Evolutionary conservation across 2,329 filamentous ascomycete genomes (phyloP).

Genomic region (Fusarium cyanostomum): DNA sequence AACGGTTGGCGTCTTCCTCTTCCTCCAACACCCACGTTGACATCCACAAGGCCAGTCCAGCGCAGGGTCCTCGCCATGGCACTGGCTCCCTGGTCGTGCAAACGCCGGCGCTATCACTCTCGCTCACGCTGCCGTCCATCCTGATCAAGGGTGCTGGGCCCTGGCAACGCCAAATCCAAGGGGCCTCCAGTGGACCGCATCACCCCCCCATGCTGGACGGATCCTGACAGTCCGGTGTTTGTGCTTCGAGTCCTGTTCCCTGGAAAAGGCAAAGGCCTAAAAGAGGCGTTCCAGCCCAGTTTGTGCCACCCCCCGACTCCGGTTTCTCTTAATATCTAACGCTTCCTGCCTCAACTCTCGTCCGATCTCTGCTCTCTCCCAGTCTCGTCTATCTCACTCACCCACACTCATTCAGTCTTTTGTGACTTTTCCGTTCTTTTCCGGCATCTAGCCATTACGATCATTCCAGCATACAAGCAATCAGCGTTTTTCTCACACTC

Average conservation of each 20-base stretch:
- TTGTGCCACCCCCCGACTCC: conserved; percentile 34
- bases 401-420: conserved; percentile 41
- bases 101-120: conserved; percentile 4
- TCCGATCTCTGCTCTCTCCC: conserved; percentile 26
- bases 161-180: conserved; percentile 30
- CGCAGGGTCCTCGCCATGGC: conserved; percentile 6
- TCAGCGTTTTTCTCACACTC: conserved; percentile 30
- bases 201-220: conserved; percentile 25
- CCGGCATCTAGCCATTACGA: conserved; percentile 41
- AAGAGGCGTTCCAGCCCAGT: conserved; percentile 37
- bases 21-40: conserved; percentile 26
- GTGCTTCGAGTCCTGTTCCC: conserved; percentile 36
- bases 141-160: conserved; percentile 15
- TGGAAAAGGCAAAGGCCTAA: conserved; percentile 31
- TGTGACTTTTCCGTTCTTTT: conserved; percentile 45
- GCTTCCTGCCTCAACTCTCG: conserved; percentile 35
- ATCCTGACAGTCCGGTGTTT: conserved; percentile 44
- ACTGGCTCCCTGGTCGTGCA: conserved; percentile 14
- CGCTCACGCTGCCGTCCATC: conserved; percentile 2
- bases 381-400: conserved; percentile 37
- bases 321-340: conserved; percentile 43
- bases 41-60: conserved; percentile 23
- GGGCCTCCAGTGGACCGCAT: conserved; percentile 16
- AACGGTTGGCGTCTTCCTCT: conserved; percentile 26
- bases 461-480: conserved; percentile 43